phyloP scores from a whole-genome alignment of 2,329 filamentous ascomycete species.

The Pseudophaeomoniella oleicola region DNA sequence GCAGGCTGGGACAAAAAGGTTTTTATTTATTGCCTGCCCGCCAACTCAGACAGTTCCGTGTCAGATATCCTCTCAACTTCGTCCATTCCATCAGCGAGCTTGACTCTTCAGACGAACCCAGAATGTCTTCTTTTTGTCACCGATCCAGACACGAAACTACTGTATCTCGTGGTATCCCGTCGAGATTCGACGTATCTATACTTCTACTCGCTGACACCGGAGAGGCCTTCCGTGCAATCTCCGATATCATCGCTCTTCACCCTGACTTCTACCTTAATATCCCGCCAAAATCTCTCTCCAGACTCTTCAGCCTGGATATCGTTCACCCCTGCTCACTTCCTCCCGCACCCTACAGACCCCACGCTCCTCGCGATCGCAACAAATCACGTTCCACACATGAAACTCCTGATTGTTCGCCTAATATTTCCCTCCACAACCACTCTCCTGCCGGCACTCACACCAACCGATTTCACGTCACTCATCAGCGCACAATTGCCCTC shows the following conservation, averaged over 20 bases:
- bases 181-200: slow-evolving; percentile 45
- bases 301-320: slow-evolving; percentile 50
- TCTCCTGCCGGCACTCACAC: slow-evolving; percentile 29
- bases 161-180: slow-evolving; percentile 38
- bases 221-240: slow-evolving; percentile 4
- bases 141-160: slow-evolving; percentile 30
- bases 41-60: slow-evolving; percentile 8
- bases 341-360: slow-evolving; percentile 39
- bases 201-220: slow-evolving; percentile 29
- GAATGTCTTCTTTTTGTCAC: slow-evolving; percentile 40
- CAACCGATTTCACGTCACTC: too few relatives aligned
- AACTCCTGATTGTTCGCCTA: slow-evolving; percentile 43
- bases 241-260: slow-evolving; percentile 2
- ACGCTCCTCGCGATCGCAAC: slow-evolving; percentile 44
- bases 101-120: slow-evolving; percentile 37
- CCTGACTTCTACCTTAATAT: slow-evolving; percentile 28
- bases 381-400: slow-evolving; percentile 47
- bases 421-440: slow-evolving; percentile 28
- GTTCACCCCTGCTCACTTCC: slow-evolving; percentile 45
- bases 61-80: neutral
- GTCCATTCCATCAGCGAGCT: slow-evolving; percentile 22
- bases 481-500: slow-evolving; percentile 37
- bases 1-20: slow-evolving; percentile 48
- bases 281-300: slow-evolving; percentile 46
- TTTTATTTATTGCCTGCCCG: slow-evolving; percentile 30